Evolutionary conservation across 345 rosid genomes (phyloP), one percentile per base, ranked within the genome.

Genomic region (Xanthoceras sorbifolium): DNA sequence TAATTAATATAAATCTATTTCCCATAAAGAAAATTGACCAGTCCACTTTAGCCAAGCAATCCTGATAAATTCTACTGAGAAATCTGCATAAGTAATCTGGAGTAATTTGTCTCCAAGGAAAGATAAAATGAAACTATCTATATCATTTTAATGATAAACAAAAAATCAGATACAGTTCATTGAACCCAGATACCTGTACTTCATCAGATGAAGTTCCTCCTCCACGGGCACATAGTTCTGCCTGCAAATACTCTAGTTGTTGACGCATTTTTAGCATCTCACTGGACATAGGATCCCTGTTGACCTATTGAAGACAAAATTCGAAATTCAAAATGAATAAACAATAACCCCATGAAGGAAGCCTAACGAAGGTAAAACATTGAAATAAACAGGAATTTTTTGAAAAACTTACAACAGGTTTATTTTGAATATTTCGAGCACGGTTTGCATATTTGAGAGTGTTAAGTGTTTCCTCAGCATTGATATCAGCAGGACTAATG

Each of bases 251-350:
- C 82, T 94, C 97, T 26, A 96, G 88, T 82, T 93, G 95, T 82
- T 93, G 99, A 12, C 97, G 97, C 98, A 96, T 96, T 82, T 90
- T 93, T 48, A 96, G 85, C 95, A 96, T 96, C 87, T 96, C 97
- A 85, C 83, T 92, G 71, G 97, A 86, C 84, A 89, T 93, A n/a
- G 97, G 98, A 86, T 96, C 99, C 85, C 98, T 88, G 66, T 96
- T 96, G 74, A 93, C 90, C 99, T 96, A 77, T 80, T 69, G 61
- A 71, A 79, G 52, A 59, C 14, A 74, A 36, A 75, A 67, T 62
- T 61, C 61, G 64, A 73, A 25, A 63, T 26, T 29, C n/a, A 71
- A 71, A 54, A 44, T 74, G 23, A 26, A 44, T 29, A 50, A 12
- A 73, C 64, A 44, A 80, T 9, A 28, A 66, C 44, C 31, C 57